Evolutionary conservation across 225 moss, liverwort and hornwort species (phyloP), one percentile per base, ranked within the genome.

Genomic region (Marchantia paleacea): DNA sequence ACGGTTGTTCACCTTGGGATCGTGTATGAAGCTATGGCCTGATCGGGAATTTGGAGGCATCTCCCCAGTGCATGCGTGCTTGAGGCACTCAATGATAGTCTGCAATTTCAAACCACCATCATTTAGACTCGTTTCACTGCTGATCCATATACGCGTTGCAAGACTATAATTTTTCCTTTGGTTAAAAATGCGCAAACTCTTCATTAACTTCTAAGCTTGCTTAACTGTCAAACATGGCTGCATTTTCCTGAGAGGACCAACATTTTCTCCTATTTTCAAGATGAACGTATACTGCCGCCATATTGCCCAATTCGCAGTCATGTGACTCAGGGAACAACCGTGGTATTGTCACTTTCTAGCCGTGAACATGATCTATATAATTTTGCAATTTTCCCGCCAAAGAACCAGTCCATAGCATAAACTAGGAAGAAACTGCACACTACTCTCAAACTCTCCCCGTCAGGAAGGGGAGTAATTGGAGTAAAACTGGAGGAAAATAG

Each of bases 31-130:
- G 71, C 86, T 99, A 28, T 99, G 99, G 55, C 99, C 99, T 52
- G 95, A 99, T 84, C 91, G 91, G 69, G 99, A 92, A 86, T 99
- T 99, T 69, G 99, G 99, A 72, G 99, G 99, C 88, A 99, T 77
- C 83, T 99, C 99, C 69, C 99, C 99, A 13, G 99, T 99, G 89
- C 99, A 99, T 39, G 99, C 99, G 82, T 99, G 91, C 90, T 99
- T 99, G 83, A 99, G 89, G 84, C 99, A 95, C 89, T 99, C 99
- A 52, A 99, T 99, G 18, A 99, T 86, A 20, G 99, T 95, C 97
- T 99, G 90, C 25, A 75, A n/a, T n/a, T n/a, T n/a, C n/a, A n/a
- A 61, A 58, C 2, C 3, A 63, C 14, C 12, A 25, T 26, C 9
- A 76, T 31, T 16, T 13, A 20, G 7, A 61, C 30, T 67, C 50